Conservation (phyloP, 352 stramenopile species). For the Pythium rishiriense region DNA sequence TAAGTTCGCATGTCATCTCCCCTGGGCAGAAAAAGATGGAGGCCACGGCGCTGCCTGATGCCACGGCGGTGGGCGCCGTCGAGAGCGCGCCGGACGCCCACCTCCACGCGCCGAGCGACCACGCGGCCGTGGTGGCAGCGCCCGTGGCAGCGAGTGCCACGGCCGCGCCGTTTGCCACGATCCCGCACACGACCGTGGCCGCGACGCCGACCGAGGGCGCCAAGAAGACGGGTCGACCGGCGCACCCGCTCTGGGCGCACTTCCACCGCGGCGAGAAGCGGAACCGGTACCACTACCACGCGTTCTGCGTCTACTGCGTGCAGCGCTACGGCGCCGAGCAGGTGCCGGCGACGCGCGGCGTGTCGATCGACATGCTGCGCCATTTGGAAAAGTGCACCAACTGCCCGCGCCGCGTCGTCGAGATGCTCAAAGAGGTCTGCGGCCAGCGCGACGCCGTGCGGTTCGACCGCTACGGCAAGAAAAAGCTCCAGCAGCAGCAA, state of each 20-base stretch:
- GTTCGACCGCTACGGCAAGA: slow-evolving; percentile 38
- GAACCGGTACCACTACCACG: slow-evolving; percentile 85
- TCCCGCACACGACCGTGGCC: slow-evolving; percentile 10
- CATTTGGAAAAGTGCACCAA: slow-evolving; percentile 74
- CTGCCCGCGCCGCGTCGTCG: slow-evolving; percentile 65
- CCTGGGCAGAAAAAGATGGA: slow-evolving; percentile 9
- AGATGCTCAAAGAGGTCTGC: slow-evolving; percentile 61
- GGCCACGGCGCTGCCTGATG: background rate
- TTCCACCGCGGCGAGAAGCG: slow-evolving; percentile 86
- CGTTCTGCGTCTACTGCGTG: slow-evolving; percentile 82
- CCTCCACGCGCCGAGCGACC: background rate
- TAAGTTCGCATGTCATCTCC: background rate
- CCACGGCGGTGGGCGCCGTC: background rate
- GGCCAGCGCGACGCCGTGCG: slow-evolving; percentile 44
- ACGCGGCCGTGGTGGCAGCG: background rate
- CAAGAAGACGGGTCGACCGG: slow-evolving; percentile 74
- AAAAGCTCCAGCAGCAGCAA: slow-evolving; percentile 29
- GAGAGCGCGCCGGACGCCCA: background rate
- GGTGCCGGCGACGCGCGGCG: slow-evolving; percentile 67
- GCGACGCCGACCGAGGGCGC: background rate
- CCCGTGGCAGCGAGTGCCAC: background rate
- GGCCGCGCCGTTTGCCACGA: slow-evolving; percentile 4
- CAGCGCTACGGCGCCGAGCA: slow-evolving; percentile 50
- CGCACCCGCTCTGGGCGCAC: slow-evolving; percentile 77
- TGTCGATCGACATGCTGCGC: slow-evolving; percentile 81